phyloP scores from a whole-genome alignment of 352 stramenopile genomes.

The Porosira glacialis region DNA sequence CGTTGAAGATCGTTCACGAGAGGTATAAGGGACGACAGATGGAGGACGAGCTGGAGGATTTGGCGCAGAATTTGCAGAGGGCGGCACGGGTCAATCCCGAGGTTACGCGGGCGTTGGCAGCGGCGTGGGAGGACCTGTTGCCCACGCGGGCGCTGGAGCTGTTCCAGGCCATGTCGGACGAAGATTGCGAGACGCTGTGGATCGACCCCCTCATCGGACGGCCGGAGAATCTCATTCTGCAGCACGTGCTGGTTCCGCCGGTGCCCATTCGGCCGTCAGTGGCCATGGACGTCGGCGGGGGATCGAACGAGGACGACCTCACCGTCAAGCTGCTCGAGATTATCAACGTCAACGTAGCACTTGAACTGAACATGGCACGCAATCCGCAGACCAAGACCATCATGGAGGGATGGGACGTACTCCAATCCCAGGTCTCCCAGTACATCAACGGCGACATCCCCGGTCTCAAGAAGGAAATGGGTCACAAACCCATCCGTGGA shows the following conservation, averaged over 20 bases:
- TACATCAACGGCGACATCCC: conserved; percentile 74
- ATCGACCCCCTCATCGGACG: conserved; percentile 89
- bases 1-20: conserved; percentile 98
- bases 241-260: conserved; percentile 95
- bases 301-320: conserved; percentile 98
- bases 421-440: conserved; percentile 84
- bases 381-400: conserved; percentile 96
- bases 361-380: conserved; percentile 90
- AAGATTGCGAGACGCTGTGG: conserved; percentile 97
- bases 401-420: conserved; percentile 98
- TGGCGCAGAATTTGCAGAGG: conserved; percentile 58
- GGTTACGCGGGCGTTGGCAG: conserved; percentile 42
- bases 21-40: conserved; percentile 85
- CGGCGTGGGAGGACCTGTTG: conserved; percentile 80
- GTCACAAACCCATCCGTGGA: conserved; percentile 92
- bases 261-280: conserved; percentile 98
- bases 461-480: conserved; percentile 91
- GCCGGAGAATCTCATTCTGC: conserved; percentile 97
- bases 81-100: conserved; percentile 72
- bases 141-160: conserved; percentile 85
- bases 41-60: conserved; percentile 65
- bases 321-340: conserved; percentile 99
- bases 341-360: conserved; percentile 96
- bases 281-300: conserved; percentile 90
- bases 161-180: conserved; percentile 93